A percentile compares a stretch with the other conserved stretches of the same genome.
Conservation (phyloP, 768 basidiomycete species). For the Lentinula detonsa region DNA sequence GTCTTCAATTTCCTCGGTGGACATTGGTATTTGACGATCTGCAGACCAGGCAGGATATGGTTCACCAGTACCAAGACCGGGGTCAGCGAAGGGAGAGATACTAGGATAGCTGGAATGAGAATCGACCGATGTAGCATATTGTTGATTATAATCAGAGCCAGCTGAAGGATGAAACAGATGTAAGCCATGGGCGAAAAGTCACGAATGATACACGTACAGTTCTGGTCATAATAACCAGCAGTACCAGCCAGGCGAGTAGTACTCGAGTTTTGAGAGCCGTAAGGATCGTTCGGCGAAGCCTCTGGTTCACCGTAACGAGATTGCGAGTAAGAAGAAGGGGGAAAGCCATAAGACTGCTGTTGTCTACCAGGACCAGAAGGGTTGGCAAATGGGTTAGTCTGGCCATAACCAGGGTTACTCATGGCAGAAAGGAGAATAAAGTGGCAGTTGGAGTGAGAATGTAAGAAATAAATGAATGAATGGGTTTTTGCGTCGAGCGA, state of each 20-base stretch:
- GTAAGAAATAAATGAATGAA: conserved; percentile 25
- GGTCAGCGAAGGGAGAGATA: conserved; percentile 55
- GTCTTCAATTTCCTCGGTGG: conserved; percentile 97
- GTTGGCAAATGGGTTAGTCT: conserved; percentile 22
- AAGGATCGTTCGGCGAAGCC: conserved; percentile 48
- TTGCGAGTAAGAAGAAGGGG: conserved; percentile 21
- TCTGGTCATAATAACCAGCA: conserved; percentile 17
- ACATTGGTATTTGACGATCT: conserved; percentile 91
- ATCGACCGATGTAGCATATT: conserved; percentile 52
- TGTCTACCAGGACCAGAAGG: conserved; percentile 10
- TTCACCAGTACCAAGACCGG: conserved; percentile 44
- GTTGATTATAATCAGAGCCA: conserved; percentile 28
- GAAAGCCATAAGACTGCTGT: conserved; percentile 11
- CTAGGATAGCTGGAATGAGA: conserved; percentile 56
- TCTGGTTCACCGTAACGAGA: conserved; percentile 37
- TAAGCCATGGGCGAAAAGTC: conserved; percentile 5
- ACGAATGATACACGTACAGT: conserved; percentile 10
- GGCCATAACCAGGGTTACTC: conserved; percentile 35
- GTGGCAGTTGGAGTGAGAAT: conserved; percentile 9
- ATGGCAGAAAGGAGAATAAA: conserved; percentile 13
- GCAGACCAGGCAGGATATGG: conserved; percentile 95
- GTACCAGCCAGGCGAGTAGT: conserved; percentile 49
- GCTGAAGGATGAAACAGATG: conserved; percentile 19
- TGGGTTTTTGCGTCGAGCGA: conserved; percentile 5
- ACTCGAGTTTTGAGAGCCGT: conserved; percentile 44